Percentiles rank a stretch among this genome's conserved stretches.
phyloP scores from a whole-genome alignment of 2,329 filamentous ascomycete species.

The Fusarium anguioides region DNA sequence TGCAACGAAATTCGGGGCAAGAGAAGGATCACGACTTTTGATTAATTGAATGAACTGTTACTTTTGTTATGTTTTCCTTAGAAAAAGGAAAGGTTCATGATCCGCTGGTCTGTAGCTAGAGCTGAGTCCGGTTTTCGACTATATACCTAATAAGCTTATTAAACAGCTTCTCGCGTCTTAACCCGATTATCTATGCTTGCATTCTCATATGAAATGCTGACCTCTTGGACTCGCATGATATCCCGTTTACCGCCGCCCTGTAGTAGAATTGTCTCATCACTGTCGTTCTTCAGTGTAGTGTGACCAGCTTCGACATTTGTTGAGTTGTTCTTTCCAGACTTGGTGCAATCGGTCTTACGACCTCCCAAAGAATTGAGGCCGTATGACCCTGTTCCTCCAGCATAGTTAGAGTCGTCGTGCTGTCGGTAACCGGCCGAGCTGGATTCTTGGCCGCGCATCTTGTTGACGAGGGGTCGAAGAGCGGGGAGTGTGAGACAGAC shows the following conservation, averaged over 20 bases:
- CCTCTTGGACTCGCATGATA: neutral
- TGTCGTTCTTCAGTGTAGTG: neutral
- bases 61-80: too few species aligned
- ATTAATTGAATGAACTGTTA: too few species aligned
- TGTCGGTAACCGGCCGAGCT: neutral
- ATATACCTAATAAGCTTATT: too few species aligned
- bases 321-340: neutral
- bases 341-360: neutral
- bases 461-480: neutral
- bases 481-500: slow-evolving; percentile 1
- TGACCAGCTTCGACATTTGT: neutral
- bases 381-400: too few species aligned
- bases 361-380: neutral
- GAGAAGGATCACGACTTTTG: too few species aligned
- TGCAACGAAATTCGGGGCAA: too few species aligned
- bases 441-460: neutral
- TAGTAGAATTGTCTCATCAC: neutral
- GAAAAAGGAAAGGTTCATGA: too few species aligned
- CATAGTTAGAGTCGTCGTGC: neutral
- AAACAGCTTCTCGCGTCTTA: too few species aligned
- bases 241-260: neutral
- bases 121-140: too few species aligned
- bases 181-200: too few species aligned
- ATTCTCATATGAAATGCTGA: neutral
- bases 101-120: too few species aligned